Percentiles rank a stretch among this genome's conserved stretches.
Conservation (phyloP, 108 stramenopile species). For the Hondaea fermentalgiana region DNA sequence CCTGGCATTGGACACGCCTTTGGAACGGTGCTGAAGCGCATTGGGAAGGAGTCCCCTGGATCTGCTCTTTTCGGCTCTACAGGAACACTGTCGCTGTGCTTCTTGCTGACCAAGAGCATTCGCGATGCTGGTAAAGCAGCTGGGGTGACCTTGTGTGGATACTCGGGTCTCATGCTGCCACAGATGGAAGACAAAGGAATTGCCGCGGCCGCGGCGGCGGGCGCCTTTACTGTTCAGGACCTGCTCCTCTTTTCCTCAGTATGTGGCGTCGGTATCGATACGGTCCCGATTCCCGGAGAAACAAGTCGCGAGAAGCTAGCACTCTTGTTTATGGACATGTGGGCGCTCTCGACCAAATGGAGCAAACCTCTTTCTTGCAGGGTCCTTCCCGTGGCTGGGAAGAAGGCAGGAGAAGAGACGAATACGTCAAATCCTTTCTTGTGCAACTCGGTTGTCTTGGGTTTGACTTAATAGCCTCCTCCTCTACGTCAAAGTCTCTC, state of each 20-base stretch:
- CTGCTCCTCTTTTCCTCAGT: conserved; percentile 25
- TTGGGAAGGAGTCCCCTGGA: neutral
- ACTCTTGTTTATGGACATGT: conserved; percentile 15
- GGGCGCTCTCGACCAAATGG: conserved; percentile 2
- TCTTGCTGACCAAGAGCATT: neutral
- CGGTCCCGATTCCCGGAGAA: conserved; percentile 23
- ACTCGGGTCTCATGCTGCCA: conserved; percentile 30
- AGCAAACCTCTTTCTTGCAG: conserved; percentile 29
- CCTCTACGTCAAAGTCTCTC: too few species aligned
- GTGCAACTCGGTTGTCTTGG: neutral
- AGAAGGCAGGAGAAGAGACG: neutral
- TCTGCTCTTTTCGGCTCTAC: neutral
- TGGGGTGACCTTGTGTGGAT: neutral
- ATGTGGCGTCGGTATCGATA: conserved; percentile 30
- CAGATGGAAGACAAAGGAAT: conserved; percentile 25
- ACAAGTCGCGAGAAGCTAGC: neutral
- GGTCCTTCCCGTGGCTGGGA: neutral
- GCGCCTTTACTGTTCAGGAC: neutral
- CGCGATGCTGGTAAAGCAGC: neutral
- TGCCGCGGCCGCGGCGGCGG: neutral
- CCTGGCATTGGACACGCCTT: neutral
- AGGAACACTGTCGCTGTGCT: neutral
- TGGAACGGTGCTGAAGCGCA: neutral
- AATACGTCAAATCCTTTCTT: conserved; percentile 8
- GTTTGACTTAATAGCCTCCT: neutral